Base-by-base conservation (phyloP, 306 rosid genomes). In the Nissolia schottii region DNA sequence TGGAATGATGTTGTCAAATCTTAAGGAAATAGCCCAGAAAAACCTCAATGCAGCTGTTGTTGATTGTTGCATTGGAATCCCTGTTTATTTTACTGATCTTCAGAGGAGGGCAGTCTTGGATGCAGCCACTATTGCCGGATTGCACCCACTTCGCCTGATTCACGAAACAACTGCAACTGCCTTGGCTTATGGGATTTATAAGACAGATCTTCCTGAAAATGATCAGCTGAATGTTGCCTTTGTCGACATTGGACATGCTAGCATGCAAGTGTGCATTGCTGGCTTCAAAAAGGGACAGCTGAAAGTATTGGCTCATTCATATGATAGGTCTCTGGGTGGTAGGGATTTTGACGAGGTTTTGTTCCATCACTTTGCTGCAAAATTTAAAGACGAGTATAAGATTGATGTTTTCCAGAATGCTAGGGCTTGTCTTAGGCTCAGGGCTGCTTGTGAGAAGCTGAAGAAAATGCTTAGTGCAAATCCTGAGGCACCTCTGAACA, bases 251-350 rank as follows among this genome's bases (percentile, higher is more conserved):
- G 99, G 99, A 3, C 97, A 95, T 81, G 92, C 90, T 34, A 91
- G 96, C 86, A 89, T 91, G 96, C 99, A 95, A 79, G 99, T 95
- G 2, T 95, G 97, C 66, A 86, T 95, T 81, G 99, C 96, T 64
- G 99, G 97, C 8, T 91, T 79, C 54, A 91, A 84, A 66, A 91
- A 89, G 83, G 99, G 99, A 19, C 99, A 91, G 85, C 73, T 95
- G 81, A 88, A 86, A 76, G 81, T 95, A n/a, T 67, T 95, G 80
- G 76, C 99, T 63, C 99, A 95, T 84, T 71, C 96, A 7, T 91
- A 62, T 64, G 99, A 95, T 73, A 88, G 83, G 75, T 87, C 95
- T 32, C 78, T 95, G 54, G 97, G 99, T 41, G 99, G 99, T 70
- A 91, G 97, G 71, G 99, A 95, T 65, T 95, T 95, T 27, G 99